phyloP scores from a whole-genome alignment of 106 monocot species.

The Allium sativum region DNA sequence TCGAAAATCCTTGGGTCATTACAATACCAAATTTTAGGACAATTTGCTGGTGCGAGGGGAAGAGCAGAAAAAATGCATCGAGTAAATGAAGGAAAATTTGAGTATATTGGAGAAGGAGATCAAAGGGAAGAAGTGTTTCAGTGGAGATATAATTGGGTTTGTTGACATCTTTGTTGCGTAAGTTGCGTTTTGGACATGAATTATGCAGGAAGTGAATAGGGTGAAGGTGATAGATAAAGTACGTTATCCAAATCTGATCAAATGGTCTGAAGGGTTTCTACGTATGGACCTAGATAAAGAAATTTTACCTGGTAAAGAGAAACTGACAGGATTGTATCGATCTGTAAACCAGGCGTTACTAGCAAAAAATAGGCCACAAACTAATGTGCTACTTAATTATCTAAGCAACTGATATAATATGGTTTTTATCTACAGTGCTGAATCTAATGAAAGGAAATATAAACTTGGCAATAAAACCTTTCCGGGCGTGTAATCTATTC shows the following conservation, averaged over 20 bases:
- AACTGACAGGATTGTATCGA: background rate
- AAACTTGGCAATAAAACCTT: too few relatives aligned
- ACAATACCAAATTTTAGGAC: background rate
- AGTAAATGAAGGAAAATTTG: background rate
- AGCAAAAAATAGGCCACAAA: background rate
- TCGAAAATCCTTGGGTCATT: too few relatives aligned
- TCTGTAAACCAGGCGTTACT: background rate
- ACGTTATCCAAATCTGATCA: background rate
- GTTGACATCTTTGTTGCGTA: background rate
- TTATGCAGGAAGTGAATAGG: slow-evolving; percentile 1
- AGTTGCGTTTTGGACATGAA: background rate
- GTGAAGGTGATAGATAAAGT: background rate
- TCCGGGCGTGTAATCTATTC: too few relatives aligned
- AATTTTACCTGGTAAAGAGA: background rate
- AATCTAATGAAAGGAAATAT: too few relatives aligned
- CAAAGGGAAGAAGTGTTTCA: background rate
- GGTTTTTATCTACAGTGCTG: too few relatives aligned
- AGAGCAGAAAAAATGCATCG: background rate
- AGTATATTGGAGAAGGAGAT: background rate
- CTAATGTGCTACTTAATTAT: background rate
- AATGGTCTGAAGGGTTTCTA: slow-evolving; percentile 1
- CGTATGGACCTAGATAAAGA: background rate
- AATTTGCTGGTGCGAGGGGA: background rate
- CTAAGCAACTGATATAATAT: too few relatives aligned
- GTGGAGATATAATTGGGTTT: background rate